A percentile compares a stretch with the other conserved stretches of the same genome.
These are phyloP conservation scores for Nothophaeocryptopus gaeumannii DNA, from an alignment of 2,329 filamentous ascomycete genomes.

Conservation along the genomic window DNA sequence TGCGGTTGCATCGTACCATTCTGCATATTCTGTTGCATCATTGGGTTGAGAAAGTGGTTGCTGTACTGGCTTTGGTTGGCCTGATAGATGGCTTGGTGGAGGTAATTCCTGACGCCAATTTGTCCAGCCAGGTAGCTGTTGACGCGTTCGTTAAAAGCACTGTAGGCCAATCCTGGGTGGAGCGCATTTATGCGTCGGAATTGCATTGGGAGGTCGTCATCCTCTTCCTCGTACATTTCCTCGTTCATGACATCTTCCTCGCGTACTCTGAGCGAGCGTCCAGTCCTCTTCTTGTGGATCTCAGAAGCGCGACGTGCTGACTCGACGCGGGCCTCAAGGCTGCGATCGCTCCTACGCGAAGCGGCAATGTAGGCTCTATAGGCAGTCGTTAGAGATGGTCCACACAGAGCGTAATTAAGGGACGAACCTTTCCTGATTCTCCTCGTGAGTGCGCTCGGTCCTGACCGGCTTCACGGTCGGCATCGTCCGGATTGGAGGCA, in stretches of 20 bases:
- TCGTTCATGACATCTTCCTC: constrained; percentile 85
- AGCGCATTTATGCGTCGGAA: constrained; percentile 63
- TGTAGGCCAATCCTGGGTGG: constrained; percentile 42
- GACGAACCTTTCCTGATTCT: constrained; percentile 68
- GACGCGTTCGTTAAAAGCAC: constrained; percentile 58
- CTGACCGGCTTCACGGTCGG: constrained; percentile 47
- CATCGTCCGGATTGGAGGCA: constrained; percentile 38
- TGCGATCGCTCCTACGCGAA: constrained; percentile 80
- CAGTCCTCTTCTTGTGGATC: constrained; percentile 84
- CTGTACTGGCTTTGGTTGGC: constrained; percentile 39
- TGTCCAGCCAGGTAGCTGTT: constrained; percentile 59
- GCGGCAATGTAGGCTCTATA: constrained; percentile 84
- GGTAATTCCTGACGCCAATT: constrained; percentile 53
- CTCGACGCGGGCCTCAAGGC: constrained; percentile 80
- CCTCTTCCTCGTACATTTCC: constrained; percentile 95
- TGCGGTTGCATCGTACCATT: constrained; percentile 30
- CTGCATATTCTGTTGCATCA: constrained; percentile 30
- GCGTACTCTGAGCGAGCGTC: constrained; percentile 75
- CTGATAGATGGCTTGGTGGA: constrained; percentile 47
- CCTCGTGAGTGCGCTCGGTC: constrained; percentile 74
- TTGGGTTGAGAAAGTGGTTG: constrained; percentile 43
- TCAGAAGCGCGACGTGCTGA: constrained; percentile 86
- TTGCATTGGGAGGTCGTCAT: constrained; percentile 70
- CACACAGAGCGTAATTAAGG: constrained; percentile 20
- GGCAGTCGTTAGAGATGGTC: background rate